These are phyloP conservation scores for Boletellus emodensis DNA, from an alignment of 768 basidiomycete genomes.

Conservation along the genomic window DNA sequence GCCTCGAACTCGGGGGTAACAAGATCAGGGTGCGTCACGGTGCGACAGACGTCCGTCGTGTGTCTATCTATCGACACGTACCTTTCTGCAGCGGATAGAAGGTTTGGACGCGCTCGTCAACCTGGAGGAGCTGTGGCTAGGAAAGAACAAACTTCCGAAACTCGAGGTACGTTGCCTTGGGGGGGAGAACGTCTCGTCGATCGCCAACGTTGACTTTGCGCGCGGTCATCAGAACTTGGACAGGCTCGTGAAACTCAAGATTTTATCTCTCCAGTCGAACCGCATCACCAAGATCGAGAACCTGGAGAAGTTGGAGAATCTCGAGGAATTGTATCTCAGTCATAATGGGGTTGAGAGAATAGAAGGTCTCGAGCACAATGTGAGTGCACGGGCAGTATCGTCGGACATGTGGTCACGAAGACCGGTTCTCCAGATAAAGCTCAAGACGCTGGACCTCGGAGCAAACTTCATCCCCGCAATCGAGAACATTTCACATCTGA, in stretches of 20 bases:
- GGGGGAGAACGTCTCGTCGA: neutral
- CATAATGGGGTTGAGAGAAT: slow-evolving; percentile 86
- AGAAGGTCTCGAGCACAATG: slow-evolving; percentile 84
- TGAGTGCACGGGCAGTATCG: slow-evolving; percentile 32
- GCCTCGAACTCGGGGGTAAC: slow-evolving; percentile 93
- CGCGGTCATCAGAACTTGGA: slow-evolving; percentile 54
- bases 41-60: neutral
- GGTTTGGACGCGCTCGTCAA: slow-evolving; percentile 74
- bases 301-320: slow-evolving; percentile 61
- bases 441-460: slow-evolving; percentile 85
- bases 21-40: slow-evolving; percentile 65
- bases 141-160: slow-evolving; percentile 93
- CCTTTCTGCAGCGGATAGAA: slow-evolving; percentile 70
- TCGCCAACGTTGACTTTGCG: neutral
- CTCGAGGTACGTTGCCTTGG: slow-evolving; percentile 56
- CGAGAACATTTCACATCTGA: slow-evolving; percentile 79
- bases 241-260: slow-evolving; percentile 67
- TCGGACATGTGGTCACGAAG: neutral
- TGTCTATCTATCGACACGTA: neutral
- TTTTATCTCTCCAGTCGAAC: slow-evolving; percentile 91
- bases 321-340: slow-evolving; percentile 90
- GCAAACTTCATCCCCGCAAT: slow-evolving; percentile 77
- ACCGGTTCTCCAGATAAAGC: slow-evolving; percentile 41
- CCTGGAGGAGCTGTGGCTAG: slow-evolving; percentile 92
- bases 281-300: slow-evolving; percentile 85